phyloP scores from a whole-genome alignment of 768 basidiomycete species.

The Mycena crocata region DNA sequence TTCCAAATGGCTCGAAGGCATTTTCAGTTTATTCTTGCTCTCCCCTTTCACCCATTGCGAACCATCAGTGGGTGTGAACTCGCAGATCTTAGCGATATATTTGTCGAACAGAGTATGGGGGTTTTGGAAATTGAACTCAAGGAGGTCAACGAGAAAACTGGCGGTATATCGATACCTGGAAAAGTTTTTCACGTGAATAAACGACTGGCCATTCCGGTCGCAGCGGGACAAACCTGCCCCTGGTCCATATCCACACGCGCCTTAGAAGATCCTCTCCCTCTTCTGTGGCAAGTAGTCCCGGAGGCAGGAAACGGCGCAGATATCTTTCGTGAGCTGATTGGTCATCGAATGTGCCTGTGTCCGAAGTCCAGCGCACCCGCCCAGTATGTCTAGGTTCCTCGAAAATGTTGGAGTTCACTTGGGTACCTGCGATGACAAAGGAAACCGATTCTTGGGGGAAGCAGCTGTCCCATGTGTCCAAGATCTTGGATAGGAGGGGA shows the following conservation, averaged over 20 bases:
- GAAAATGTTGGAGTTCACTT: neutral
- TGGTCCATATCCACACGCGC: conserved; percentile 20
- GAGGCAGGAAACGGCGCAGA: conserved; percentile 21
- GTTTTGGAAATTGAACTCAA: conserved; percentile 5
- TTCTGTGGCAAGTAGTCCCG: neutral
- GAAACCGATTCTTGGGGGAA: neutral
- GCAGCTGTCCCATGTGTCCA: neutral
- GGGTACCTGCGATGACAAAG: conserved; percentile 4
- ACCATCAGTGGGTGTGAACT: neutral
- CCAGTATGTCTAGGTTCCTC: neutral
- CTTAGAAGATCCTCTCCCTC: neutral
- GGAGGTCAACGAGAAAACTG: conserved; percentile 1
- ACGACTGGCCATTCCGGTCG: neutral
- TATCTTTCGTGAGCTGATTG: conserved; percentile 4
- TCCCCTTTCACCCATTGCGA: neutral
- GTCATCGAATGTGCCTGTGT: conserved; percentile 26
- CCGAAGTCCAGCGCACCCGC: conserved; percentile 2
- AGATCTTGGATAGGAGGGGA: neutral
- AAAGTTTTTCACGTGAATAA: neutral
- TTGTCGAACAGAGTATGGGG: conserved; percentile 18
- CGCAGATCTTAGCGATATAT: neutral
- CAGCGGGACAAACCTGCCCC: conserved; percentile 15
- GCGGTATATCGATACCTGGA: conserved; percentile 27
- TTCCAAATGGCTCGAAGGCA: neutral
- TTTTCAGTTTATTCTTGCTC: neutral